Percentiles rank a stretch among this genome's conserved stretches.
These are phyloP conservation scores for Sugiyamaella boreocaroliniensis DNA, from an alignment of 805 yeast species.

Conservation along the genomic window DNA sequence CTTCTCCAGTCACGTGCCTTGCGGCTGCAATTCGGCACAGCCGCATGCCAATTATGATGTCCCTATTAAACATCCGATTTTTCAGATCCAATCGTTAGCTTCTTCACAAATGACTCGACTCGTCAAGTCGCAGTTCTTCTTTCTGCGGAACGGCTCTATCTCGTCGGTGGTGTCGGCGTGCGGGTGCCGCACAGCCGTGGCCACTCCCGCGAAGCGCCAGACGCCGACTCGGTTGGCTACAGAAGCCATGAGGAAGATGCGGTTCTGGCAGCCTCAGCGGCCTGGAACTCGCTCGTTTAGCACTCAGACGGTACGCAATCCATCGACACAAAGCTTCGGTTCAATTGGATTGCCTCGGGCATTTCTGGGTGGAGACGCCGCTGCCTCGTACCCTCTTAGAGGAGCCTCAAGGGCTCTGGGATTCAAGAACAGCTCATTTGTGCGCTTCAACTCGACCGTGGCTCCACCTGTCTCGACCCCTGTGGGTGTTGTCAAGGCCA, in stretches of 20 bases:
- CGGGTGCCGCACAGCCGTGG: constrained; percentile 14
- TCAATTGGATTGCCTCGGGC: no score
- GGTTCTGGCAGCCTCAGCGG: not conserved
- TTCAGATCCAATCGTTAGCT: not conserved
- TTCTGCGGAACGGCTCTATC: constrained; percentile 41
- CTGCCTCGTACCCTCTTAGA: not conserved
- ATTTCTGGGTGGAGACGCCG: not conserved
- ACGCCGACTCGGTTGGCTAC: not conserved
- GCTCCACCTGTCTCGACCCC: not conserved
- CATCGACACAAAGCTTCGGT: no score
- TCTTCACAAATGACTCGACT: constrained; percentile 23
- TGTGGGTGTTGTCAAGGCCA: not conserved
- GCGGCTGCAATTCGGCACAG: not conserved
- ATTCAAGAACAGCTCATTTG: not conserved
- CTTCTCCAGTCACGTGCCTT: not conserved
- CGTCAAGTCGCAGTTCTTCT: constrained; percentile 51
- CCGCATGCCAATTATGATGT: not conserved
- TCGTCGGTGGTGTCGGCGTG: constrained; percentile 19
- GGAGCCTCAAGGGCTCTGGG: not conserved
- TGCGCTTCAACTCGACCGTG: not conserved
- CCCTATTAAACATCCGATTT: not conserved
- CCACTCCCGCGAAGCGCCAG: not conserved
- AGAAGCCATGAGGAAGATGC: not conserved
- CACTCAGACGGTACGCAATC: not conserved
- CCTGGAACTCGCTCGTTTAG: not conserved